Base-by-base conservation (phyloP, 2,329 filamentous ascomycete species). In the Fusarium sarcochroum region DNA sequence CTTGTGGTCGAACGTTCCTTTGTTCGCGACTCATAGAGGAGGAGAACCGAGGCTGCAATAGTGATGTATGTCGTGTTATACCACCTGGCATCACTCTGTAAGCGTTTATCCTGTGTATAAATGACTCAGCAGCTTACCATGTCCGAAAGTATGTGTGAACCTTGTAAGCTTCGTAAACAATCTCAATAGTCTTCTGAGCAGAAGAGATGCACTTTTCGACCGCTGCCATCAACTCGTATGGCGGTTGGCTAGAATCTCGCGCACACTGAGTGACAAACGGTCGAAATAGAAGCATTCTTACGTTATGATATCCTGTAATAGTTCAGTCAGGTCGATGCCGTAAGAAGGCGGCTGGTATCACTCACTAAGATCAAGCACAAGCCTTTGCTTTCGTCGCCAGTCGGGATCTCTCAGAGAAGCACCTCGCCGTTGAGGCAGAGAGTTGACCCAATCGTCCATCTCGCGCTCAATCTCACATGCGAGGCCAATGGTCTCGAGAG, bases 41-140 rank as follows among this genome's bases (percentile, higher is more conserved):
- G 58, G 6, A 61, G 44, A 7, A 61, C 38, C 4, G 52, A 49
- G 13, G 58, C 38, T 15, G 58, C 58, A 27, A 61, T 49, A 2
- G 42, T 35, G 5, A 47, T 61, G 23, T 61, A 61, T n/a, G 44
- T 61, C 5, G 58, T 61, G 32, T 61, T 61, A 5, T 57, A 61
- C 27, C 44, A 61, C 58, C 58, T 61, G 8, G 2, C 9, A 9
- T 6, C 15, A 9, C 7, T 44, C 8, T 13, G 18, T 57, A 35
- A 57, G 38, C 7, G 10, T 17, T 3, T 37, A 6, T 27, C 6
- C 23, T 18, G 15, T n/a, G 7, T 25, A 6, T 11, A 11, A 11
- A 9, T 41, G 25, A 23, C 5, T n/a, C 4, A 4, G 15, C 15
- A 1, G 1, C 55, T 13, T 30, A 61, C 58, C 58, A 61, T 34